Evolutionary conservation across 2,329 filamentous ascomycete species (phyloP).

Genomic region (Ophiostoma fasciatum): DNA sequence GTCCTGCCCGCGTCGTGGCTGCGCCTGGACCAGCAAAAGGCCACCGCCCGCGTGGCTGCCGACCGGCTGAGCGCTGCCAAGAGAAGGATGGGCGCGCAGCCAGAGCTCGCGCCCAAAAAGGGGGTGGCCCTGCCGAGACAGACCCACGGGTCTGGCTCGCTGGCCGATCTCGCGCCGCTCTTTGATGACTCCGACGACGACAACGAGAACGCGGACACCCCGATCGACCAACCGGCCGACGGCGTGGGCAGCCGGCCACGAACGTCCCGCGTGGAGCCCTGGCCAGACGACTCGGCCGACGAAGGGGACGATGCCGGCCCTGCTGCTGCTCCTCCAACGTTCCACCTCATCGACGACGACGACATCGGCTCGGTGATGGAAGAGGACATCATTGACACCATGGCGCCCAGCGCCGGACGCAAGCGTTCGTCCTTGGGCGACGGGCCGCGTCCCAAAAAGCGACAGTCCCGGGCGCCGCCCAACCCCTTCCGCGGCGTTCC

Average conservation of each 20-base stretch:
- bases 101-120: constrained; percentile 24
- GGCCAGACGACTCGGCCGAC: constrained; percentile 1
- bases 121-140: constrained; percentile 35
- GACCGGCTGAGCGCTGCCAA: constrained; percentile 11
- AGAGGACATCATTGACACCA: constrained; percentile 36
- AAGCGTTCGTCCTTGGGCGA: constrained; percentile 17
- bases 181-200: constrained; percentile 27
- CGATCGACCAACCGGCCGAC: too few relatives aligned
- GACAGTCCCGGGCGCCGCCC: constrained; percentile 16
- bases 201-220: background rate
- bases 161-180: constrained; percentile 20
- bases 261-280: background rate
- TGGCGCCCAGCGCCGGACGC: constrained; percentile 31
- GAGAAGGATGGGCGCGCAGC: constrained; percentile 19
- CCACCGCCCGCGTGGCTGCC: constrained; percentile 13
- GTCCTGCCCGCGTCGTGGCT: constrained; percentile 55
- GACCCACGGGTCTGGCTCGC: constrained; percentile 13
- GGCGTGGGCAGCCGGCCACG: too few relatives aligned
- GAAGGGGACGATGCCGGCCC: too few relatives aligned
- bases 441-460: constrained; percentile 18
- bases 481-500: constrained; percentile 17
- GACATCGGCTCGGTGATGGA: constrained; percentile 30
- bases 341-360: constrained; percentile 31
- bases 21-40: constrained; percentile 37
- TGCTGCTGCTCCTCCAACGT: constrained; percentile 10